Conservation (phyloP, 805 yeast genomes). For the Zygotorulaspora danielsina region DNA sequence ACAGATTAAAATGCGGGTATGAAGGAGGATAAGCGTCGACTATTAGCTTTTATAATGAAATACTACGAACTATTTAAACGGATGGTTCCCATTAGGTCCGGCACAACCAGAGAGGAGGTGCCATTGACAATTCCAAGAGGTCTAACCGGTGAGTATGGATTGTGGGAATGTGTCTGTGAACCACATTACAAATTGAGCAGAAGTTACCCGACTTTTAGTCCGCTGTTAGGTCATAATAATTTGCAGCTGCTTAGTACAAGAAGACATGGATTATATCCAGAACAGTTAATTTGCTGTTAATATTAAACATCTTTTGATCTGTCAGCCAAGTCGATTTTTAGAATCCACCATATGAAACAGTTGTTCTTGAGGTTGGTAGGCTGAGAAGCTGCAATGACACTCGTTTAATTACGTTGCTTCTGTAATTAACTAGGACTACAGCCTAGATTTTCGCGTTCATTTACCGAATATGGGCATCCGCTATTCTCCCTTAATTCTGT, state of each 20-base stretch:
- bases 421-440: background rate
- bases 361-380: background rate
- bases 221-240: conserved; percentile 5
- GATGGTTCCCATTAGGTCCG: background rate
- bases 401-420: background rate
- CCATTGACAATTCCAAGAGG: background rate
- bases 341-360: no score
- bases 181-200: conserved; percentile 1
- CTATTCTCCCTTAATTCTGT: background rate
- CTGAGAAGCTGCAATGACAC: conserved; percentile 1
- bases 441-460: conserved; percentile 9
- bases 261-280: no score
- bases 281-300: no score
- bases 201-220: conserved; percentile 7
- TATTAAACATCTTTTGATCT: no score
- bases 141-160: background rate
- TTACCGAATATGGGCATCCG: conserved; percentile 6
- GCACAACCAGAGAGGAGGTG: background rate
- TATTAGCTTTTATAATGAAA: background rate
- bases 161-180: background rate
- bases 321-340: no score
- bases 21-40: background rate
- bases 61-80: background rate
- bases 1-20: background rate
- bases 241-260: no score